Evolutionary conservation across 2,329 filamentous ascomycete genomes (phyloP).

Genomic region (Alternaria arborescens): DNA sequence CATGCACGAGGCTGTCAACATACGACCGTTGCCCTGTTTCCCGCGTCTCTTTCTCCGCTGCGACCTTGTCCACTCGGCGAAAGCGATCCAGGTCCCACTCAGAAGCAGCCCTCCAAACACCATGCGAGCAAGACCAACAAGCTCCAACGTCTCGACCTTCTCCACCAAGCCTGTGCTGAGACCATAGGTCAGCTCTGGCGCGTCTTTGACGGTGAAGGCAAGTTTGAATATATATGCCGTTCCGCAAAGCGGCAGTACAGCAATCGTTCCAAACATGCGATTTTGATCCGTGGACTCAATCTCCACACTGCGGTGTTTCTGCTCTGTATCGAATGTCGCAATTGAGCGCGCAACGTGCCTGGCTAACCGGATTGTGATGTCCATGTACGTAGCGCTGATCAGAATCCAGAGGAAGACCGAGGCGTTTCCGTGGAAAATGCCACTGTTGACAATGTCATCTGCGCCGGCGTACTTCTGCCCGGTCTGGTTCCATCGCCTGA

Average conservation of each 20-base stretch:
- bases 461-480: slow-evolving; percentile 95
- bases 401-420: slow-evolving; percentile 74
- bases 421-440: slow-evolving; percentile 60
- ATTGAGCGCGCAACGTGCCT: slow-evolving; percentile 42
- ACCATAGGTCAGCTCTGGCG: slow-evolving; percentile 73
- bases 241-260: slow-evolving; percentile 55
- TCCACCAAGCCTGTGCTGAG: slow-evolving; percentile 56
- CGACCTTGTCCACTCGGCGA: slow-evolving; percentile 39
- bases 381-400: slow-evolving; percentile 73
- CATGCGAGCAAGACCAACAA: slow-evolving; percentile 43
- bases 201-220: slow-evolving; percentile 85
- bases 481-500: slow-evolving; percentile 92
- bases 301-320: slow-evolving; percentile 24
- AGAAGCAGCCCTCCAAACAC: slow-evolving; percentile 51
- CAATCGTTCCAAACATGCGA: slow-evolving; percentile 42
- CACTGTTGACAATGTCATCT: slow-evolving; percentile 79
- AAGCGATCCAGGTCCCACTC: slow-evolving; percentile 39
- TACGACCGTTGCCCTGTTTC: slow-evolving; percentile 38
- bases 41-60: slow-evolving; percentile 22
- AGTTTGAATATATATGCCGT: slow-evolving; percentile 85
- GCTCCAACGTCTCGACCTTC: slow-evolving; percentile 53
- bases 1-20: slow-evolving; percentile 1
- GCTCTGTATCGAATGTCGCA: slow-evolving; percentile 29
- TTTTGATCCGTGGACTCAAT: slow-evolving; percentile 36
- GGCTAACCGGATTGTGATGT: slow-evolving; percentile 61